Evolutionary conservation across 108 stramenopile genomes (phyloP).

Genomic region (Cyclotella choctawhatcheeana): DNA sequence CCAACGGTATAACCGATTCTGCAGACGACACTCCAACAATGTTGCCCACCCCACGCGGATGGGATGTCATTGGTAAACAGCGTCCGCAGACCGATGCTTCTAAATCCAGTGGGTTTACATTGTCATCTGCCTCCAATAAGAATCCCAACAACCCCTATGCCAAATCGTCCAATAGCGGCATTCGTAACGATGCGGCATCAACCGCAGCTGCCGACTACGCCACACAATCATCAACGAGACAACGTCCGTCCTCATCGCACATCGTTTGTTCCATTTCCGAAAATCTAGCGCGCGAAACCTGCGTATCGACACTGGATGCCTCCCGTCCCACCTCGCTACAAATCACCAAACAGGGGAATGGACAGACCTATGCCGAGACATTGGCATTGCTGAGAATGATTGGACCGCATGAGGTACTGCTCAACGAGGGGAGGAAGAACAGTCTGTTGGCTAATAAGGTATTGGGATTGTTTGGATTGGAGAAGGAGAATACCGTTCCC

Average conservation of each 20-base stretch:
- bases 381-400: constrained; percentile 74
- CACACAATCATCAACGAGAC: constrained; percentile 9
- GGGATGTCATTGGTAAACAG: constrained; percentile 10
- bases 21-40: neutral
- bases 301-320: constrained; percentile 82
- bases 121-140: constrained; percentile 28
- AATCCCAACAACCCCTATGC: constrained; percentile 3
- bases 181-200: constrained; percentile 1
- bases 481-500: neutral
- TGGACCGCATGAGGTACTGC: constrained; percentile 78
- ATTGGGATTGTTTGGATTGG: constrained; percentile 46
- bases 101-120: constrained; percentile 38
- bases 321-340: constrained; percentile 67
- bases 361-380: constrained; percentile 87
- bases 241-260: constrained; percentile 45
- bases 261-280: constrained; percentile 82
- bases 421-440: constrained; percentile 86
- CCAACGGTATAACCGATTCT: constrained; percentile 1
- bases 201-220: neutral
- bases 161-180: neutral
- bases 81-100: constrained; percentile 22
- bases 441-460: constrained; percentile 77
- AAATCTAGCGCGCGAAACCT: constrained; percentile 89
- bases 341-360: constrained; percentile 87
- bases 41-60: constrained; percentile 32